Evolutionary conservation across 2,329 filamentous ascomycete genomes (phyloP), one percentile per base, ranked within the genome.

Genomic region (Ascochyta pisi): DNA sequence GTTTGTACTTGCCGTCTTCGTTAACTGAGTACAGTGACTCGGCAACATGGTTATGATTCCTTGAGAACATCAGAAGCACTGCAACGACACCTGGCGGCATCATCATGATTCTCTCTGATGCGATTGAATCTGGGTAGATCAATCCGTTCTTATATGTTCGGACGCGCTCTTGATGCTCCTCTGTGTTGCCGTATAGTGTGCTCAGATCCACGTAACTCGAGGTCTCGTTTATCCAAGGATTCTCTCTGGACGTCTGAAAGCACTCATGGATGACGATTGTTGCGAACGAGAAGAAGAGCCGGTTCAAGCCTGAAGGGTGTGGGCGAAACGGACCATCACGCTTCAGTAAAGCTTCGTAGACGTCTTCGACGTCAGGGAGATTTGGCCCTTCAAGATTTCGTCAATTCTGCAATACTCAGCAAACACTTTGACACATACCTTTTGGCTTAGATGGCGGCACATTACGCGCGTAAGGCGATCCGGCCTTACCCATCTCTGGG

Each of bases 21-120:
- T 96, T 96, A 74, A 96, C 92, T 19, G 84, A 79, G 0, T 89
- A 88, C 19, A 96, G 80, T 56, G 93, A 89, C 50, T 87, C 84
- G 1, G 89, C 92, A 0, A 93, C 85, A 63, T 94, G 84, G 75
- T 97, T 96, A 76, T 96, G 93, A 76, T 95, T 95, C 12, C 79
- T 74, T 50, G 82, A 83, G 78, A 89, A 90, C 74, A 89, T 83
- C 56, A 90, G 83, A 26, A 91, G 74, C 58, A 90, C 77, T 22
- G 84, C 82, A 49, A 85, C 84, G 24, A 89, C 86, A n/a, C 88
- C 88, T 0, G 87, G 84, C 3, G 88, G 88, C 57, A 89, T 87
- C 1, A 84, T 83, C 16, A 90, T 78, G 3, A 89, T 77, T 12
- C 88, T 81, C 61, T 84, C 83, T 61, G 89, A 86, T 1, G 85